Percentiles rank a stretch among this genome's conserved stretches.
Evolutionary conservation across 73 alveolate species (phyloP).

Genomic region (Symbiodinium natans): DNA sequence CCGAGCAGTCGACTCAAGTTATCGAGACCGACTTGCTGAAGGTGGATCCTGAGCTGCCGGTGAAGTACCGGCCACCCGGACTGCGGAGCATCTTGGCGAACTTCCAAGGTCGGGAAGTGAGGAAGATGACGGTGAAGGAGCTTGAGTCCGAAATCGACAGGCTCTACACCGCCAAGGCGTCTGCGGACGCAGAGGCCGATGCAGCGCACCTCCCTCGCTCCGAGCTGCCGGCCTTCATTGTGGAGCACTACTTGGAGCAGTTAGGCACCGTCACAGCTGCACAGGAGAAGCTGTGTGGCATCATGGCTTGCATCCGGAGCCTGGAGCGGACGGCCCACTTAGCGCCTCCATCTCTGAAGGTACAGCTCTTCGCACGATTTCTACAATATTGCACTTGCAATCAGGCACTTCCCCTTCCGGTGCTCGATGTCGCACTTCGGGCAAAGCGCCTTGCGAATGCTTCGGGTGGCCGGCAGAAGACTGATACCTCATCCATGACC

Average conservation of each 20-base stretch:
- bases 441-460: conserved; percentile 9
- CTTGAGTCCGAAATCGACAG: conserved; percentile 65
- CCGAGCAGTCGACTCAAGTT: conserved; percentile 66
- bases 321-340: conserved; percentile 29
- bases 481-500: not conserved
- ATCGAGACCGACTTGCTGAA: conserved; percentile 63
- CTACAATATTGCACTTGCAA: conserved; percentile 51
- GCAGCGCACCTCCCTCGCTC: conserved; percentile 43
- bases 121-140: conserved; percentile 72
- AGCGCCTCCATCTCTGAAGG: conserved; percentile 47
- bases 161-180: conserved; percentile 67
- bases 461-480: not conserved
- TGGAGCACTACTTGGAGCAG: conserved; percentile 77
- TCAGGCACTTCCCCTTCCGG: conserved; percentile 69
- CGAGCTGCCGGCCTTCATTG: conserved; percentile 60
- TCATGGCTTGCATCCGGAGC: conserved; percentile 68
- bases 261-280: conserved; percentile 67
- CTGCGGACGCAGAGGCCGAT: not conserved
- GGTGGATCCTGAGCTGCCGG: not conserved
- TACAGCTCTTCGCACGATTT: conserved; percentile 52
- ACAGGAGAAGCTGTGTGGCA: conserved; percentile 68
- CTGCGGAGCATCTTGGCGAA: conserved; percentile 40
- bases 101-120: conserved; percentile 81
- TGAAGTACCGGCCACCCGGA: not conserved
- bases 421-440: conserved; percentile 55